A percentile compares a stretch with the other conserved stretches of the same genome.
phyloP scores from a whole-genome alignment of 106 monocot species.

The Dendrobium chrysotoxum region DNA sequence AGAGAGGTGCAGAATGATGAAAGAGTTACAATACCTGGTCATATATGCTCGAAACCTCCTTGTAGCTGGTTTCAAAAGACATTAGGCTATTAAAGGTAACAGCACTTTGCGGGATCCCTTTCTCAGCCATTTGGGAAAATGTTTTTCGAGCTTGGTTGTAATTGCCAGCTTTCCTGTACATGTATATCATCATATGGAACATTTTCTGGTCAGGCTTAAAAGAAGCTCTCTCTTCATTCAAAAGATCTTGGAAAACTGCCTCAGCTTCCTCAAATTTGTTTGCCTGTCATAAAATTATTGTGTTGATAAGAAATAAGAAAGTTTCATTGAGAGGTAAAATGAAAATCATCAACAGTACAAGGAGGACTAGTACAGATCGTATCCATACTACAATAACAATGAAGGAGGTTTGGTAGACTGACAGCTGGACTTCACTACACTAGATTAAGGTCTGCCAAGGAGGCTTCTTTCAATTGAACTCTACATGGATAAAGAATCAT shows the following conservation, averaged over 20 bases:
- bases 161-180: conserved; percentile 88
- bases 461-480: neutral
- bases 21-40: conserved; percentile 55
- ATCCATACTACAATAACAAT: neutral
- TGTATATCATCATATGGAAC: conserved; percentile 99
- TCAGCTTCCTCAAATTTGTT: conserved; percentile 77
- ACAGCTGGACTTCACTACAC: too few species aligned
- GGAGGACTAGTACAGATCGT: neutral
- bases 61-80: conserved; percentile 94
- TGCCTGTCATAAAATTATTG: conserved; percentile 34
- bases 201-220: conserved; percentile 97
- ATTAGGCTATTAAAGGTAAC: conserved; percentile 93
- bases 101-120: conserved; percentile 67
- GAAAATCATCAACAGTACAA: neutral
- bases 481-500: neutral
- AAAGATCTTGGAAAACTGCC: conserved; percentile 57
- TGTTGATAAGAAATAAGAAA: neutral
- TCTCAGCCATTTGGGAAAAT: conserved; percentile 79
- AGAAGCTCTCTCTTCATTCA: conserved; percentile 57
- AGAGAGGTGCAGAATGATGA: neutral
- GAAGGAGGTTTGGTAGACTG: neutral
- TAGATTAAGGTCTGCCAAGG: neutral
- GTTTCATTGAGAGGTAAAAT: neutral
- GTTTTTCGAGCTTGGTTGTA: conserved; percentile 76
- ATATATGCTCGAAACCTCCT: conserved; percentile 92